phyloP scores from a whole-genome alignment of 2,329 filamentous ascomycete genomes.

The Monilinia aucupariae region DNA sequence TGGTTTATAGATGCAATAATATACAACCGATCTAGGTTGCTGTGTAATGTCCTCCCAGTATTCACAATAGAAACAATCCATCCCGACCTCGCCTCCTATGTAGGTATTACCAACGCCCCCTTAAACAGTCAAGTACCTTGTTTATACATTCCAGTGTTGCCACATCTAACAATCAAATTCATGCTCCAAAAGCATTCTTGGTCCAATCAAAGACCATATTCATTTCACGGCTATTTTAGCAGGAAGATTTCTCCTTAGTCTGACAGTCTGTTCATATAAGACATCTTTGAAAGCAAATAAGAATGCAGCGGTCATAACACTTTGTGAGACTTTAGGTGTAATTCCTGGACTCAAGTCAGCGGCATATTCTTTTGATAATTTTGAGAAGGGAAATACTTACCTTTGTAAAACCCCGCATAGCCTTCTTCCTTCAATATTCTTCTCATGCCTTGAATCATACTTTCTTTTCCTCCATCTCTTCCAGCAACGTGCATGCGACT shows the following conservation, averaged over 20 bases:
- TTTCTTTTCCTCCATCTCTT: conserved; percentile 69
- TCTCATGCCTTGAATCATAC: conserved; percentile 70
- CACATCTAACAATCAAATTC: conserved; percentile 10
- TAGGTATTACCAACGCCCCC: conserved; percentile 2
- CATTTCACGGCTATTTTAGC: conserved; percentile 23
- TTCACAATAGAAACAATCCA: background rate
- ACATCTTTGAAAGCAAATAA: conserved; percentile 98
- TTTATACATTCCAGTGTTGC: conserved; percentile 6
- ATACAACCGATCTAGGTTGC: background rate
- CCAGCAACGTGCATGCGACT: conserved; percentile 92
- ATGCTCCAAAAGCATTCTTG: background rate
- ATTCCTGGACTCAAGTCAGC: conserved; percentile 57
- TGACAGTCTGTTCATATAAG: conserved; percentile 76
- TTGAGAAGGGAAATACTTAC: conserved; percentile 43
- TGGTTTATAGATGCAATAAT: background rate
- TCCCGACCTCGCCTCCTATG: conserved; percentile 6
- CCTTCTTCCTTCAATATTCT: conserved; percentile 84
- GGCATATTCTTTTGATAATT: background rate
- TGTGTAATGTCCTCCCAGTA: background rate
- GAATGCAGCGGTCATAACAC: conserved; percentile 91
- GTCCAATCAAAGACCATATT: background rate
- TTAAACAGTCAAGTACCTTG: conserved; percentile 3
- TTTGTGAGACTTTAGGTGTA: conserved; percentile 93
- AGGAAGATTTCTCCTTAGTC: conserved; percentile 45
- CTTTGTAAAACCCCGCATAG: conserved; percentile 88